Evolutionary conservation across 179 eudicot species (phyloP).

Genomic region (Silene vulgaris): DNA sequence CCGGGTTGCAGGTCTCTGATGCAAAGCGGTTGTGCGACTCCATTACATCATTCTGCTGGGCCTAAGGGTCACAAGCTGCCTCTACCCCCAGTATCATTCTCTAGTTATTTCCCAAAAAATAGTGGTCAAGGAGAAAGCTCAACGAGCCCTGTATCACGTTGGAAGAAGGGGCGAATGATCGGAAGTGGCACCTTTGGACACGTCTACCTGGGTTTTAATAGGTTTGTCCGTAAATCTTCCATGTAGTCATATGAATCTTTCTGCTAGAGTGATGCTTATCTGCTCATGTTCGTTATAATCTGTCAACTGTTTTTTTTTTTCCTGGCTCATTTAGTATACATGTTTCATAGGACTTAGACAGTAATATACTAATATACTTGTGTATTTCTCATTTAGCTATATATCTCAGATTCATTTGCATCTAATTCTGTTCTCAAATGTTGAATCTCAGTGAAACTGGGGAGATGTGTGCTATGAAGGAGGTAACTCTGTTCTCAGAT

Average conservation of each 20-base stretch:
- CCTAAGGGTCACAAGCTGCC: conserved; percentile 64
- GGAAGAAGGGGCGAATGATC: conserved; percentile 86
- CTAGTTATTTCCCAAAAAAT: conserved; percentile 76
- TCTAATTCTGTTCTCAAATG: conserved; percentile 4
- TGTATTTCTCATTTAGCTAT: neutral
- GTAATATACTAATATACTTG: neutral
- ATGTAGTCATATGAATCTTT: neutral
- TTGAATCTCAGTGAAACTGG: conserved; percentile 62
- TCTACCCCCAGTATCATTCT: conserved; percentile 53
- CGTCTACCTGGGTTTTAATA: conserved; percentile 87
- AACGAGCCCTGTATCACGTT: conserved; percentile 64
- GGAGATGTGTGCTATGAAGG: conserved; percentile 99
- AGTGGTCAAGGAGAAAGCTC: conserved; percentile 74
- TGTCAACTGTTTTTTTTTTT: neutral
- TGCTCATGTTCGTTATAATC: conserved; percentile 16
- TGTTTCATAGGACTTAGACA: neutral
- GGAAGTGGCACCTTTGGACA: conserved; percentile 97
- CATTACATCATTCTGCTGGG: conserved; percentile 81
- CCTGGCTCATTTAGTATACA: neutral
- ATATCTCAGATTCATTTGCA: neutral
- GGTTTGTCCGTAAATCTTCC: conserved; percentile 34
- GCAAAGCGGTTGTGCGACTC: conserved; percentile 88
- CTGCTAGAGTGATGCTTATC: neutral
- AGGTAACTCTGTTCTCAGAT: conserved; percentile 84
- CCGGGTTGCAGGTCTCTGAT: conserved; percentile 84